phyloP scores from a whole-genome alignment of 352 stramenopile genomes.

The Globisporangium iwayamae region DNA sequence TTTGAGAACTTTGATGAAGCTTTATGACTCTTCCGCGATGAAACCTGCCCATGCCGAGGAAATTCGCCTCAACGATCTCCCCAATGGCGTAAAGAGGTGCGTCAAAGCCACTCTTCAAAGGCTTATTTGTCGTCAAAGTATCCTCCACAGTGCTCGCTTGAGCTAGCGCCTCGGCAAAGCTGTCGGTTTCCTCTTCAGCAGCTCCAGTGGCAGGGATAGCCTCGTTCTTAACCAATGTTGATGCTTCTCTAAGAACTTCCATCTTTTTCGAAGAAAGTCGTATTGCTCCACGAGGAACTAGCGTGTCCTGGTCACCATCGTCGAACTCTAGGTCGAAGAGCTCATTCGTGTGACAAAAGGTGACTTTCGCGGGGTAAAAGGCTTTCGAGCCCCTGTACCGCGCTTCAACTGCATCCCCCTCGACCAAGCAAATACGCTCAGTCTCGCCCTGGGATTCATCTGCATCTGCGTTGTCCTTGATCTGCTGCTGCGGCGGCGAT shows the following conservation, averaged over 20 bases:
- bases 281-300: slow-evolving; percentile 1
- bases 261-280: neutral
- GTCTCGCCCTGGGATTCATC: neutral
- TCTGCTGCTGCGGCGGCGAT: neutral
- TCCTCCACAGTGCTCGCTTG: neutral
- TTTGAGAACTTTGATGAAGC: neutral
- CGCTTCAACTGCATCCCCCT: slow-evolving; percentile 2
- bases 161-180: neutral
- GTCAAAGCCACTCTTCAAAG: neutral
- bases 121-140: neutral
- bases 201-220: neutral
- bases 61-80: slow-evolving; percentile 18
- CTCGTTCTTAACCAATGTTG: neutral
- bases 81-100: neutral
- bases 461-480: neutral
- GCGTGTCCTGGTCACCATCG: slow-evolving; percentile 9
- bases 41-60: slow-evolving; percentile 21
- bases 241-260: neutral
- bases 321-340: slow-evolving; percentile 6
- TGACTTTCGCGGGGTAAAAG: slow-evolving; percentile 3
- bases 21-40: slow-evolving; percentile 16
- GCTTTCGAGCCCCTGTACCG: neutral
- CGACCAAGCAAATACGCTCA: neutral
- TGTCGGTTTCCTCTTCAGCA: neutral
- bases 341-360: slow-evolving; percentile 3